A percentile compares a stretch with the other conserved stretches of the same genome.
These are phyloP conservation scores for Pythium folliculosum DNA, from an alignment of 352 stramenopile species.

Conservation along the genomic window DNA sequence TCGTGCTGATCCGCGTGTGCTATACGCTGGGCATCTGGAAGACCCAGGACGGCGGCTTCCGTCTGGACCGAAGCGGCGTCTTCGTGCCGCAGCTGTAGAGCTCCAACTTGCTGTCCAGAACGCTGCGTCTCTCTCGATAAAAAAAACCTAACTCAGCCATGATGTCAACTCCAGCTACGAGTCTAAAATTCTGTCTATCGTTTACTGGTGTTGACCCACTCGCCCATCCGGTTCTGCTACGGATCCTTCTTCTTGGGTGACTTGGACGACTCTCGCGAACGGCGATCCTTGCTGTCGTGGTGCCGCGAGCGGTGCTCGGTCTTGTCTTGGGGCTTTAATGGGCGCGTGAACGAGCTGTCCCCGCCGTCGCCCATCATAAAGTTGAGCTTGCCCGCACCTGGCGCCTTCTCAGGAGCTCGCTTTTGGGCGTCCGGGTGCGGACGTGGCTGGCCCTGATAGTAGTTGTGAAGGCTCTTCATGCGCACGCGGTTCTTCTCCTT, in stretches of 20 bases:
- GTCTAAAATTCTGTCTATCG: neutral
- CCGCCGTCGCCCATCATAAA: constrained; percentile 23
- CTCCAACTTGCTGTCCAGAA: neutral
- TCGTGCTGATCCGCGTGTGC: constrained; percentile 88
- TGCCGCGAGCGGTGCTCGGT: neutral
- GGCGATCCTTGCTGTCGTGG: neutral
- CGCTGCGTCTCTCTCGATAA: neutral
- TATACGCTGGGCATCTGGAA: constrained; percentile 91
- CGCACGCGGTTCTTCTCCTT: neutral
- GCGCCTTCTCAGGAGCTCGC: neutral
- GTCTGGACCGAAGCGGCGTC: constrained; percentile 37
- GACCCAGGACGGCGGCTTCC: constrained; percentile 66
- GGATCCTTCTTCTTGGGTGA: constrained; percentile 9
- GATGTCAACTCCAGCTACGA: neutral
- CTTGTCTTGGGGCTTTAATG: neutral
- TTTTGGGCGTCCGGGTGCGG: neutral
- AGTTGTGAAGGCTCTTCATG: constrained; percentile 9
- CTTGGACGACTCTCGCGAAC: neutral
- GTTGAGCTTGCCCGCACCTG: constrained; percentile 3
- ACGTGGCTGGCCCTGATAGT: neutral
- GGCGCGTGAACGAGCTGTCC: neutral
- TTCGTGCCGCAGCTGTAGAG: constrained; percentile 20
- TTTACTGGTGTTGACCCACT: constrained; percentile 12
- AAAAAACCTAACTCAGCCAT: neutral
- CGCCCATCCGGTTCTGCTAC: constrained; percentile 7